These are phyloP conservation scores for Larix kaempferi DNA, from an alignment of 75 land plant genomes.

Conservation along the genomic window DNA sequence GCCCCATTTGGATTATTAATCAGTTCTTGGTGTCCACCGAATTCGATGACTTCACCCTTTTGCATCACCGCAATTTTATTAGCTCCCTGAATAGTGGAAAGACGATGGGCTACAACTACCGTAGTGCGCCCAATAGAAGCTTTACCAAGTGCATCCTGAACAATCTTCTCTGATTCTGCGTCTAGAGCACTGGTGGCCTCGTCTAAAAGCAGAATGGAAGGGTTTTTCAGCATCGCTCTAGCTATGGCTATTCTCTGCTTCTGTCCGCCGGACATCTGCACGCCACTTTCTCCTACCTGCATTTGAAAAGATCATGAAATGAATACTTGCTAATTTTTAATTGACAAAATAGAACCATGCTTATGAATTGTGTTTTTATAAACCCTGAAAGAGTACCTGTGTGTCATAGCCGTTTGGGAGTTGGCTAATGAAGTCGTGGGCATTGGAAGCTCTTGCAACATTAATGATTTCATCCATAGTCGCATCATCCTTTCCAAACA, in stretches of 20 bases:
- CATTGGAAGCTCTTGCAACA: conserved; percentile 56
- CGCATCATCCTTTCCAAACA: conserved; percentile 51
- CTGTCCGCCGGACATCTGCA: conserved; percentile 54
- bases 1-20: conserved; percentile 9
- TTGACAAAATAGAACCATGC: too few species aligned
- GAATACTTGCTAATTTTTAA: too few species aligned
- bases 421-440: conserved; percentile 57
- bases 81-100: conserved; percentile 40
- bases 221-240: conserved; percentile 57
- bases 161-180: conserved; percentile 41
- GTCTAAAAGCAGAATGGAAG: conserved; percentile 52
- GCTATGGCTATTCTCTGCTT: conserved; percentile 68
- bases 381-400: conserved; percentile 14
- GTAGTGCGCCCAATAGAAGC: conserved; percentile 48
- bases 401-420: conserved; percentile 62
- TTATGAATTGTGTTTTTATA: too few species aligned
- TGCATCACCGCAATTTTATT: conserved; percentile 45
- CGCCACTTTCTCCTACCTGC: conserved; percentile 54
- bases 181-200: conserved; percentile 70
- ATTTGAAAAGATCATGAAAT: neutral
- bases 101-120: conserved; percentile 52
- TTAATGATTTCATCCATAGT: conserved; percentile 33
- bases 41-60: conserved; percentile 38
- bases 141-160: conserved; percentile 46
- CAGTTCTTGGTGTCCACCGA: conserved; percentile 42